Percentiles rank a stretch among this genome's conserved stretches.
Evolutionary conservation across 2,329 filamentous ascomycete species (phyloP).

Genomic region (Neofusicoccum cordaticola): DNA sequence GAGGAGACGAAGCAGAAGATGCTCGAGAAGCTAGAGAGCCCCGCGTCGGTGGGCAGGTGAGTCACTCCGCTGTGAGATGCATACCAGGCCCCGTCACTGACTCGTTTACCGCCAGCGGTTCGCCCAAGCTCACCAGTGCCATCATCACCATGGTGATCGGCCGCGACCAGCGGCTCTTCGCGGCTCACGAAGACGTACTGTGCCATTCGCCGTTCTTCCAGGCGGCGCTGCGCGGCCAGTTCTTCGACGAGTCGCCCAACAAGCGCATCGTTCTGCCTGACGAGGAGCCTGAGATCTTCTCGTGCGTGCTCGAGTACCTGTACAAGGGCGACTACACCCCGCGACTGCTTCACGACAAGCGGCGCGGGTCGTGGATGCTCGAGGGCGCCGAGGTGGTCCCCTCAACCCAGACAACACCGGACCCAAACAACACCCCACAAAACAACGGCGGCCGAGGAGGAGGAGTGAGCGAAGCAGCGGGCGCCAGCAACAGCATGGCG

Average conservation of each 20-base stretch:
- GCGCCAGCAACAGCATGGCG: conserved; percentile 55
- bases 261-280: conserved; percentile 76
- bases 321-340: conserved; percentile 98
- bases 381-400: conserved; percentile 60
- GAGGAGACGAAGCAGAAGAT: conserved; percentile 82
- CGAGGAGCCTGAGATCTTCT: conserved; percentile 87
- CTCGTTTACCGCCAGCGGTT: conserved; percentile 28
- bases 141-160: conserved; percentile 87
- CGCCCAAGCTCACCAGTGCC: conserved; percentile 59
- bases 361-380: conserved; percentile 83
- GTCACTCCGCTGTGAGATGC: background rate
- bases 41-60: conserved; percentile 49
- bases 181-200: conserved; percentile 90
- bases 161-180: conserved; percentile 82
- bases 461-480: conserved; percentile 35
- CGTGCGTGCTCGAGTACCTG: conserved; percentile 89
- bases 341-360: conserved; percentile 81
- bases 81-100: background rate
- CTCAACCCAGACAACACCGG: conserved; percentile 45
- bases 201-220: conserved; percentile 82
- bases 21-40: conserved; percentile 74
- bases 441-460: conserved; percentile 49
- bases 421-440: conserved; percentile 47
- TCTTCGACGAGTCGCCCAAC: conserved; percentile 60
- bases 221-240: conserved; percentile 67